Conservation (phyloP, 495 filamentous ascomycete species). For the Xylaria castorea region DNA sequence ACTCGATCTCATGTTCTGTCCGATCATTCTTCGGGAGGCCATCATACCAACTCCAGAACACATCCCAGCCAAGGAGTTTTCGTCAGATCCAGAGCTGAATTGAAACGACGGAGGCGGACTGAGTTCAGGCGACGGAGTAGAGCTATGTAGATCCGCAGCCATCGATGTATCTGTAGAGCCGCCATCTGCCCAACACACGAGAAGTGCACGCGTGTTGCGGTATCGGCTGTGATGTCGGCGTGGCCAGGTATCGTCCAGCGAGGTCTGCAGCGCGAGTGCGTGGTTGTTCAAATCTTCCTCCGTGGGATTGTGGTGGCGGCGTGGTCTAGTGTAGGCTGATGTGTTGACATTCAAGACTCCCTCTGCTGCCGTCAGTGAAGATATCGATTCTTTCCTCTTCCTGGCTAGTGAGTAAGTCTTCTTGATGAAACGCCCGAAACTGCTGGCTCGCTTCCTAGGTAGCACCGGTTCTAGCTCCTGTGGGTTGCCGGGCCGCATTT, state of each 20-base stretch:
- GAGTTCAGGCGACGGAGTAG: not conserved
- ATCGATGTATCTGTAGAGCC: not conserved
- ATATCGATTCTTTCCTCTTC: not conserved
- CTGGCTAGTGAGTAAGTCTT: not conserved
- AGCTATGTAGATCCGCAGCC: not conserved
- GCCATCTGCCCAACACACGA: constrained; percentile 26
- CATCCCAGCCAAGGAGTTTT: not conserved
- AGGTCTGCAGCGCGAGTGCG: not conserved
- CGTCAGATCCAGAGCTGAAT: not conserved
- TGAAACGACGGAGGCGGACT: not conserved
- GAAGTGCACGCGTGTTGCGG: constrained; percentile 12
- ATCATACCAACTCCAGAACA: not conserved
- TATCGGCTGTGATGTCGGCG: constrained; percentile 19
- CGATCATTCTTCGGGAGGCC: not conserved
- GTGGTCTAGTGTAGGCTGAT: not conserved
- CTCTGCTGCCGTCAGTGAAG: not conserved
- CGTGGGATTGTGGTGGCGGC: constrained; percentile 1
- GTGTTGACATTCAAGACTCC: not conserved
- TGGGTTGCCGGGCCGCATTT: constrained; percentile 7
- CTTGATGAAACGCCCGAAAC: constrained; percentile 11
- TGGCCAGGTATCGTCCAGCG: constrained; percentile 6
- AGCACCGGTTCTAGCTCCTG: not conserved
- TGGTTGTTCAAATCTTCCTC: constrained; percentile 20
- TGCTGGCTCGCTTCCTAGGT: not conserved
- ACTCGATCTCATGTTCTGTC: not conserved